Conservation (phyloP, 140 eudicot genomes). For the Anethum foeniculum region DNA sequence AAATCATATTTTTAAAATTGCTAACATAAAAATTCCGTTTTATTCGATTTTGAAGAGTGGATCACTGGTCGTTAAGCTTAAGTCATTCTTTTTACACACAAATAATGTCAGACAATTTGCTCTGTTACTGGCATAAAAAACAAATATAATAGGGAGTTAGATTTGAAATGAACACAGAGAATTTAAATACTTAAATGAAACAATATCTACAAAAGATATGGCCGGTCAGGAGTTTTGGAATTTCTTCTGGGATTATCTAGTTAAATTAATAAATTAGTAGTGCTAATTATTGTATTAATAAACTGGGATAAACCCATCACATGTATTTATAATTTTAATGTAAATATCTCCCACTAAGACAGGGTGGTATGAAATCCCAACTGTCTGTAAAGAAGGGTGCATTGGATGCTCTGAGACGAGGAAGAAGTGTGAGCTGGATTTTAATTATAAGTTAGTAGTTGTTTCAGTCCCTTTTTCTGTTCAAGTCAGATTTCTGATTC, state of each 20-base stretch:
- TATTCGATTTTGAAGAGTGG: too few species aligned
- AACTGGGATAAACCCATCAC: background rate
- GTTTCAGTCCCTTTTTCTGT: background rate
- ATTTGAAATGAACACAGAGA: background rate
- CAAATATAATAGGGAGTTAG: background rate
- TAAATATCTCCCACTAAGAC: background rate
- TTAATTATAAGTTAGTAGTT: background rate
- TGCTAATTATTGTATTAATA: background rate
- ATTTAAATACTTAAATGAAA: background rate
- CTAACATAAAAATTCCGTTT: too few species aligned
- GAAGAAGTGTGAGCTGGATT: background rate
- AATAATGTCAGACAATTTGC: background rate
- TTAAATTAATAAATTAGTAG: background rate
- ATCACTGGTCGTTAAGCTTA: too few species aligned
- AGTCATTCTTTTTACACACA: too few species aligned
- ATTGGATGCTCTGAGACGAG: slow-evolving; percentile 1
- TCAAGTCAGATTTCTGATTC: background rate
- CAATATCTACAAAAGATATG: slow-evolving; percentile 4
- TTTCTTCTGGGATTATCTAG: background rate
- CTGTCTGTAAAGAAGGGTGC: slow-evolving; percentile 1
- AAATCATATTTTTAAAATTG: too few species aligned
- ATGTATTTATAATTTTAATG: background rate
- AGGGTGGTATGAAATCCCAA: slow-evolving; percentile 1
- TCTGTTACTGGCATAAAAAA: background rate
- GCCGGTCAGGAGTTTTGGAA: slow-evolving; percentile 8